phyloP scores from a whole-genome alignment of 495 filamentous ascomycete species.

The Evernia prunastri region DNA sequence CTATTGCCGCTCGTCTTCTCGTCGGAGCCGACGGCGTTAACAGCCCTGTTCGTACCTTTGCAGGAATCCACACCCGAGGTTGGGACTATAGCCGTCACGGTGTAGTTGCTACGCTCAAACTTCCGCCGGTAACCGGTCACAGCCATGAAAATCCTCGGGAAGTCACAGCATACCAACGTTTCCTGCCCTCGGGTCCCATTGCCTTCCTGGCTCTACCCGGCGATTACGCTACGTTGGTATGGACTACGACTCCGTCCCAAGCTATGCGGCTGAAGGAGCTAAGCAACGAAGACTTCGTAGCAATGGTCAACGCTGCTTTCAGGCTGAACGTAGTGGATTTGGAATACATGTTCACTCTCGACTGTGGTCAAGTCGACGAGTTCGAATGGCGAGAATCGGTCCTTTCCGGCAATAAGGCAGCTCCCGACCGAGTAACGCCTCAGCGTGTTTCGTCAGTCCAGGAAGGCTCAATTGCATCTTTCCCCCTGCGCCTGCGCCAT shows the following conservation, averaged over 20 bases:
- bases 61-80: conserved; percentile 72
- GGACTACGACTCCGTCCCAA: conserved; percentile 77
- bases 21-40: conserved; percentile 93
- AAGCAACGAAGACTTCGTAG: conserved; percentile 61
- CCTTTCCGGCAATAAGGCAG: conserved; percentile 45
- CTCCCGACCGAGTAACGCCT: conserved; percentile 34
- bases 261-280: conserved; percentile 76
- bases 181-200: conserved; percentile 85
- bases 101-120: conserved; percentile 77
- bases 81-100: conserved; percentile 94
- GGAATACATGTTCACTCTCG: conserved; percentile 63
- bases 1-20: conserved; percentile 71
- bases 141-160: conserved; percentile 19
- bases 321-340: conserved; percentile 73
- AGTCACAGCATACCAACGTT: conserved; percentile 88
- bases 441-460: conserved; percentile 60
- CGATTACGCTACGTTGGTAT: conserved; percentile 77
- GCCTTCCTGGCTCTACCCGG: conserved; percentile 85
- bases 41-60: conserved; percentile 85
- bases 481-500: conserved; percentile 85
- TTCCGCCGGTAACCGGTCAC: conserved; percentile 36
- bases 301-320: conserved; percentile 92
- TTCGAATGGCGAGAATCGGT: conserved; percentile 73
- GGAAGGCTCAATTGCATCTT: conserved; percentile 74
- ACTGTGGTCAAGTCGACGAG: conserved; percentile 62